Percentiles rank a stretch among this genome's conserved stretches.
These are phyloP conservation scores for Mycena rebaudengoi DNA, from an alignment of 768 basidiomycete species.

Conservation along the genomic window DNA sequence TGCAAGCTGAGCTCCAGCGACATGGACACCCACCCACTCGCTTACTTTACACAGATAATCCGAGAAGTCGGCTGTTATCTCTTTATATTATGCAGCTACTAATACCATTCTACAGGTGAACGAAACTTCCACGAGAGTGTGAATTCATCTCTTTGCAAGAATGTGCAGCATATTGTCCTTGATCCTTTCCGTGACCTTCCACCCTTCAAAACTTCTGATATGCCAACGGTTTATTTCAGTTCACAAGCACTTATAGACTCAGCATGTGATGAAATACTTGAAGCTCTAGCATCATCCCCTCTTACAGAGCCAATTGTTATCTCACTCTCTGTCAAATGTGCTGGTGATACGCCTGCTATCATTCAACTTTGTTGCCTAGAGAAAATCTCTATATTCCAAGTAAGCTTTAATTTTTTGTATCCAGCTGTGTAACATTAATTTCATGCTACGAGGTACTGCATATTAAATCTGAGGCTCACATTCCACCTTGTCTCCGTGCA, in stretches of 20 bases:
- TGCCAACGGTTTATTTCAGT: neutral
- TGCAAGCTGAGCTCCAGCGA: constrained; percentile 9
- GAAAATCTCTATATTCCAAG: neutral
- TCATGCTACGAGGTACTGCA: neutral
- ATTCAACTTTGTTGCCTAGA: constrained; percentile 1
- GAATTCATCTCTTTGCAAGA: constrained; percentile 8
- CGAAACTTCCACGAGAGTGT: constrained; percentile 21
- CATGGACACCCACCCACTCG: constrained; percentile 19
- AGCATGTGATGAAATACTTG: neutral
- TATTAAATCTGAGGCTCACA: neutral
- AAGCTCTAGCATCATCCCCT: neutral
- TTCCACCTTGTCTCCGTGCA: neutral
- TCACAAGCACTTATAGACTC: constrained; percentile 4
- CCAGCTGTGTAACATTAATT: neutral
- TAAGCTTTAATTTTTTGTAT: constrained; percentile 11
- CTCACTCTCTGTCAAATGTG: neutral
- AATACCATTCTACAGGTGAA: constrained; percentile 3
- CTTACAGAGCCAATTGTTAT: constrained; percentile 6
- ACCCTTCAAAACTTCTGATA: neutral
- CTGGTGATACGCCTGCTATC: neutral
- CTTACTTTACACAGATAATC: constrained; percentile 24
- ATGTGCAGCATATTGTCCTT: constrained; percentile 24
- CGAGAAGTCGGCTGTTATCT: constrained; percentile 16
- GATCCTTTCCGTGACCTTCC: constrained; percentile 16
- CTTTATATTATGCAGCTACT: neutral